phyloP scores from a whole-genome alignment of 495 filamentous ascomycete genomes.

The Staphylotrichum tortipilum region DNA sequence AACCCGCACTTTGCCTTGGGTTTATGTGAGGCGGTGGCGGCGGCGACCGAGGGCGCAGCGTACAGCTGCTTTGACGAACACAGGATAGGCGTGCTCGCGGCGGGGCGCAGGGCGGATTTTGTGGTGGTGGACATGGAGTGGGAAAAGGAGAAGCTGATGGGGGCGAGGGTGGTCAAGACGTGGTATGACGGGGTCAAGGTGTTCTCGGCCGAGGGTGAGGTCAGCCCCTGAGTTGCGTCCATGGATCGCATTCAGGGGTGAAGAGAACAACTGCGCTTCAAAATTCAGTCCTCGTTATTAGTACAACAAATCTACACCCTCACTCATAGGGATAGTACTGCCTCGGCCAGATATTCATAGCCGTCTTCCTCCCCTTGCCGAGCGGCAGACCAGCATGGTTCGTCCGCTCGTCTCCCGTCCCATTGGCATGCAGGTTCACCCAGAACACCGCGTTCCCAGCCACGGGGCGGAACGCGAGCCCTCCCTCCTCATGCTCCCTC shows the following conservation, averaged over 20 bases:
- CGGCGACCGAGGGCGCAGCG: slow-evolving; percentile 49
- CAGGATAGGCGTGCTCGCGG: slow-evolving; percentile 39
- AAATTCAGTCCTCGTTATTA: too few relatives aligned
- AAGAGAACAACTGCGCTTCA: too few relatives aligned
- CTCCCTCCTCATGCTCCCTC: slow-evolving; percentile 40
- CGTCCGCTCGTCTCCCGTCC: slow-evolving; percentile 38
- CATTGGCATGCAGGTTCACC: slow-evolving; percentile 42
- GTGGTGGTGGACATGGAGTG: slow-evolving; percentile 51
- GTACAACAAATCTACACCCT: too few relatives aligned
- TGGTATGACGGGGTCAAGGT: slow-evolving; percentile 48
- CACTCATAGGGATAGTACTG: slow-evolving; percentile 24
- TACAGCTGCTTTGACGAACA: slow-evolving; percentile 51
- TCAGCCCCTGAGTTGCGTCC: background rate
- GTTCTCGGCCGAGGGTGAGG: slow-evolving; percentile 20
- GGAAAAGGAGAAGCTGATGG: slow-evolving; percentile 41
- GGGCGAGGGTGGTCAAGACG: slow-evolving; percentile 45
- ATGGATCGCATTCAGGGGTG: too few relatives aligned
- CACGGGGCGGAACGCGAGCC: slow-evolving; percentile 43
- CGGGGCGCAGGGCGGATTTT: slow-evolving; percentile 49
- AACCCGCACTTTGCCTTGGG: slow-evolving; percentile 47
- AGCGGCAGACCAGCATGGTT: slow-evolving; percentile 45
- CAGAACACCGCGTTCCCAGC: slow-evolving; percentile 47
- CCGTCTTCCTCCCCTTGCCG: slow-evolving; percentile 39
- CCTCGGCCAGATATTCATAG: slow-evolving; percentile 51
- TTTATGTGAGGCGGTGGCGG: slow-evolving; percentile 43